A percentile compares a stretch with the other conserved stretches of the same genome.
Conservation (phyloP, 2,329 filamentous ascomycete species). For the Colletotrichum filicis region DNA sequence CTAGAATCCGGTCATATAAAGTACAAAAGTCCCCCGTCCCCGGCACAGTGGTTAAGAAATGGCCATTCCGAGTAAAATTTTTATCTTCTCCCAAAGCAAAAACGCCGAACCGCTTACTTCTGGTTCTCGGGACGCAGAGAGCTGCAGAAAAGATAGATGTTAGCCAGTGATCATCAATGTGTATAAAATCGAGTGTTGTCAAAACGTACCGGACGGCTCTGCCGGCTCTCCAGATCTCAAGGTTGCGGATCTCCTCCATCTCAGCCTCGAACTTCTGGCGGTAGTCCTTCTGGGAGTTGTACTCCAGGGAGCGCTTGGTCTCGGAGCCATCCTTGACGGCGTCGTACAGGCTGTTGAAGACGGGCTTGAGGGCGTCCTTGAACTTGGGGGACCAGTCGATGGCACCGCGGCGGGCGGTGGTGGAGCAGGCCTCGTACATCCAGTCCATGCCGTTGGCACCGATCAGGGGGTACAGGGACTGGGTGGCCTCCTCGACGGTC, state of each 20-base stretch:
- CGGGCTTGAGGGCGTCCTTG: slow-evolving; percentile 98
- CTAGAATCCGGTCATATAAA: slow-evolving; percentile 48
- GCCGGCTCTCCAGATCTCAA: slow-evolving; percentile 99
- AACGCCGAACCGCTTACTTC: slow-evolving; percentile 63
- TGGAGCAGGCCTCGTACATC: slow-evolving; percentile 99
- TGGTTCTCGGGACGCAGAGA: slow-evolving; percentile 88
- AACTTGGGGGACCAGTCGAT: slow-evolving; percentile 98
- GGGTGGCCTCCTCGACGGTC: slow-evolving; percentile 99
- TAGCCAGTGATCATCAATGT: slow-evolving; percentile 29
- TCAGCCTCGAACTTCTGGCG: slow-evolving; percentile 97
- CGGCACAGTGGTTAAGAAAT: slow-evolving; percentile 32
- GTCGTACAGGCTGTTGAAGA: slow-evolving; percentile 98
- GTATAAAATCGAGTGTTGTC: slow-evolving; percentile 31
- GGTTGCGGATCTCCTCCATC: slow-evolving; percentile 96
- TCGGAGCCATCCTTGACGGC: slow-evolving; percentile 90
- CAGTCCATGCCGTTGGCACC: slow-evolving; percentile 99
- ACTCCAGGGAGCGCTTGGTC: slow-evolving; percentile 96
- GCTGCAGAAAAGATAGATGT: slow-evolving; percentile 50
- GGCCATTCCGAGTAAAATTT: slow-evolving; percentile 25
- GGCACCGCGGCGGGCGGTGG: slow-evolving; percentile 96
- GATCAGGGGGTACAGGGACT: slow-evolving; percentile 97
- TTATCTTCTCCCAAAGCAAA: slow-evolving; percentile 27
- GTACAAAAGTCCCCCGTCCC: slow-evolving; percentile 43
- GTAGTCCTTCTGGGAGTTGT: slow-evolving; percentile 97
- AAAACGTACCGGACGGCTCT: slow-evolving; percentile 86